Conservation (phyloP, 768 basidiomycete genomes). For the Termitomyces sp. region DNA sequence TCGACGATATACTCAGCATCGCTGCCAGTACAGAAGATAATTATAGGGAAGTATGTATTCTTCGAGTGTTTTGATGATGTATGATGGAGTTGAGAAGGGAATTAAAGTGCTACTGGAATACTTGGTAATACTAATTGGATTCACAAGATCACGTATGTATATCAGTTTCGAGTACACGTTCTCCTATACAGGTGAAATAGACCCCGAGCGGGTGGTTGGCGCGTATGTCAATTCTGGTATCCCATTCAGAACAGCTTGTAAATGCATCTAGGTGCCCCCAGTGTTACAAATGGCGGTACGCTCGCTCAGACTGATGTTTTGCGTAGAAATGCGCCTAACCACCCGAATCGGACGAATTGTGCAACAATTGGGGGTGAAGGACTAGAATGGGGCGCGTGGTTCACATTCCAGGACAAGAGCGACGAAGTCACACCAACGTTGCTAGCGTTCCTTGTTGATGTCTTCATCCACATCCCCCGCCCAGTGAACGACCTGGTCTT, state of each 20-base stretch:
- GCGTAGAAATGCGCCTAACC: conserved; percentile 34
- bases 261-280: conserved; percentile 15
- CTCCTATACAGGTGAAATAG: conserved; percentile 37
- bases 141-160: too few species aligned
- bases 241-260: conserved; percentile 5
- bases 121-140: too few species aligned
- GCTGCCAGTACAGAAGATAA: neutral
- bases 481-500: conserved; percentile 36
- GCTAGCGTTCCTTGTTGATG: conserved; percentile 56
- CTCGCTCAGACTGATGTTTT: neutral
- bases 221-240: conserved; percentile 30
- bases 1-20: too few species aligned
- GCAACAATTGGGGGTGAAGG: conserved; percentile 49
- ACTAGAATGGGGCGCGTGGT: conserved; percentile 57
- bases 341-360: conserved; percentile 31
- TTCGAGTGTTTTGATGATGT: too few species aligned
- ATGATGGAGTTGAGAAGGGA: too few species aligned
- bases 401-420: conserved; percentile 36
- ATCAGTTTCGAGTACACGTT: too few species aligned
- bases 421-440: conserved; percentile 45
- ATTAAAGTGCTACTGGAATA: too few species aligned
- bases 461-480: conserved; percentile 47
- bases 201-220: conserved; percentile 41
- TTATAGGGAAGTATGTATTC: too few species aligned
- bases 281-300: conserved; percentile 53